Evolutionary conservation across 768 basidiomycete species (phyloP), one percentile per base, ranked within the genome.

Genomic region (Mycena vitilis): DNA sequence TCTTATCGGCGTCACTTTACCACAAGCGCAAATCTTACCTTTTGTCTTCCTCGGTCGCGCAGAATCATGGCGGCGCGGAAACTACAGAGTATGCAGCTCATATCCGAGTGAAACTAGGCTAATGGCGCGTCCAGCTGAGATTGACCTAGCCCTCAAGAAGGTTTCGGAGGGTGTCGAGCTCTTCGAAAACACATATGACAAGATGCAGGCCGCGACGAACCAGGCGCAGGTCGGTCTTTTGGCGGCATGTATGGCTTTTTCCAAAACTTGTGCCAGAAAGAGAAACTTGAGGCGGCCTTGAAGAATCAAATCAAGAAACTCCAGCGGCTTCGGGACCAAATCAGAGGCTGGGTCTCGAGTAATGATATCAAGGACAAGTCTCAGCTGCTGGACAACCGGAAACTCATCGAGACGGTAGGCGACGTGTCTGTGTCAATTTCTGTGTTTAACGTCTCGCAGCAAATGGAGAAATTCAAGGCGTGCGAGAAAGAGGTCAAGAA

Each of bases 401-500:
- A 89, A 80, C 84, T 99, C 66, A 99, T 99, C 78, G 98, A 99
- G 83, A 96, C 95, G 77, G 98, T 98, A 78, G 81, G 93, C 82
- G 18, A 9, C 53, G 9, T 54, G 38, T 34, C 13, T 16, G 8
- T 22, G 15, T 16, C 5, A 8, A 12, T 12, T 20, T 16, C 3
- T 16, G 5, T 11, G 2, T 55, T 30, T 16, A 18, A 36, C 40
- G 42, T 59, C 42, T 61, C 49, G 65, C 79, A 99, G 98, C 98
- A 99, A 99, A 99, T 99, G 98, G 98, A 99, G 85, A 96, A 95
- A 79, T 99, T 99, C 89, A 99, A 99, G 77, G 97, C 97, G 34
- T 96, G 97, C 82, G 98, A 99, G 85, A 99, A 99, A 84, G 98
- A 99, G 83, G 99, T 99, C 95, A 99, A 99, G 88, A 99, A 97